Evolutionary conservation across 768 basidiomycete genomes (phyloP).

Genomic region (Lentinula aciculospora): DNA sequence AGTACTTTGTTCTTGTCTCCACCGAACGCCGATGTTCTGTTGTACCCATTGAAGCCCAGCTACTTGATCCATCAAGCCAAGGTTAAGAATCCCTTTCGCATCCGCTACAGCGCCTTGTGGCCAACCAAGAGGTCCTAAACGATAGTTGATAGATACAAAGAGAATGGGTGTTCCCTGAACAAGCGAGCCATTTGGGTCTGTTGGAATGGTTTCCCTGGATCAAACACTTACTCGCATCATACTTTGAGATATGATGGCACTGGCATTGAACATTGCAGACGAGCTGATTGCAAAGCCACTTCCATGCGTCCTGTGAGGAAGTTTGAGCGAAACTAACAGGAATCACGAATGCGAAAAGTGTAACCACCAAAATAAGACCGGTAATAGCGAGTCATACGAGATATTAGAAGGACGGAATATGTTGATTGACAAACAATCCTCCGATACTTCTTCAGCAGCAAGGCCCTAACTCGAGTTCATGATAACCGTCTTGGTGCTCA

Average conservation of each 20-base stretch:
- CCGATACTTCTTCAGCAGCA: conserved; percentile 16
- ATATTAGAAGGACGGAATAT: conserved; percentile 29
- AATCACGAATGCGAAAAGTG: background rate
- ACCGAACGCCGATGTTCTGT: conserved; percentile 44
- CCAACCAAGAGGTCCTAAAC: conserved; percentile 45
- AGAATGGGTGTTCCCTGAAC: conserved; percentile 27
- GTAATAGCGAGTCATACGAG: background rate
- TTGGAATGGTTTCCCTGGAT: background rate
- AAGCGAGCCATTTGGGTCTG: no score
- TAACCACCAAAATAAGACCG: conserved; percentile 7
- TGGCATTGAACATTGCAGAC: conserved; percentile 24
- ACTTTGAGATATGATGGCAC: conserved; percentile 29
- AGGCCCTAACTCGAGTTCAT: background rate
- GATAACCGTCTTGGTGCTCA: background rate
- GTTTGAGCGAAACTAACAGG: background rate
- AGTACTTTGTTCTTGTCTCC: conserved; percentile 31
- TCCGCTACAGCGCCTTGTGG: conserved; percentile 35
- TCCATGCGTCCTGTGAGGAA: conserved; percentile 21
- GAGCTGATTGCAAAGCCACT: conserved; percentile 25
- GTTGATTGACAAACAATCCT: conserved; percentile 40
- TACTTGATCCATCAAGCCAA: conserved; percentile 42
- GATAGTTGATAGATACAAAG: conserved; percentile 43
- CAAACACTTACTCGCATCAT: conserved; percentile 24
- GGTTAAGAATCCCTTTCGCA: conserved; percentile 31
- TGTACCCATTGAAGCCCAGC: conserved; percentile 43